Evolutionary conservation across 2,329 filamentous ascomycete genomes (phyloP), one percentile per base, ranked within the genome.

Genomic region (Exutisphaerella laricina): DNA sequence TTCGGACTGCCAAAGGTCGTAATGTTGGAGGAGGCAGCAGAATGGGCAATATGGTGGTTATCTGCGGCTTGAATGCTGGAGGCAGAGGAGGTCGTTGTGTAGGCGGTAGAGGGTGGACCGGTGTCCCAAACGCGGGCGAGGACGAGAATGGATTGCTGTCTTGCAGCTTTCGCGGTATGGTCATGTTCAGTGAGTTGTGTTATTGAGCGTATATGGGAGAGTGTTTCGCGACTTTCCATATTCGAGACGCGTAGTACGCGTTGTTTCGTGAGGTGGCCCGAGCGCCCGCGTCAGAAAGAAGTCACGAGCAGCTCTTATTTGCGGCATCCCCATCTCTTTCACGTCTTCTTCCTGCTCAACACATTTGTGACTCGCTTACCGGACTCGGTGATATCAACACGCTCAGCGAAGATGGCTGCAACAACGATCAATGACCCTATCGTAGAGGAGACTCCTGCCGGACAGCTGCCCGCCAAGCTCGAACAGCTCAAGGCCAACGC

Each of bases 1-100:
- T 94, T 34, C 92, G 81, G 61, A 98, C 97, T 6, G 92, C 94
- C 14, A 97, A 74, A 2, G 92, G 90, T 49, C 94, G 78, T 29
- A 98, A 71, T 0, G 86, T 94, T 7, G 88, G 80, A 0, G 89
- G 85, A 3, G 90, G 89, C 4, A 98, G 80, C 25, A 94, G 74
- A 44, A 98, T 92, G 3, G 92, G 88, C 1, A 98, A 74, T 35
- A 97, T 85, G 5, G 80, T 76, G 4, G 73, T 65, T 47, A 72
- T 74, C 17, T 74, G 73, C 9, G 80, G 74, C 52, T 72, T 74
- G 41, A 70, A 66, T 5, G 60, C 62, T 25, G 70, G 66, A 39
- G 66, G 66, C 12, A 82, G 78, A 55, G 76, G 78, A 21, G 51
- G 49, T 43, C 48, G 55, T 36, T 43, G 35, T 18, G 48, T 37